Evolutionary conservation across 768 basidiomycete species (phyloP).

Genomic region (Lactifluus rugatus): DNA sequence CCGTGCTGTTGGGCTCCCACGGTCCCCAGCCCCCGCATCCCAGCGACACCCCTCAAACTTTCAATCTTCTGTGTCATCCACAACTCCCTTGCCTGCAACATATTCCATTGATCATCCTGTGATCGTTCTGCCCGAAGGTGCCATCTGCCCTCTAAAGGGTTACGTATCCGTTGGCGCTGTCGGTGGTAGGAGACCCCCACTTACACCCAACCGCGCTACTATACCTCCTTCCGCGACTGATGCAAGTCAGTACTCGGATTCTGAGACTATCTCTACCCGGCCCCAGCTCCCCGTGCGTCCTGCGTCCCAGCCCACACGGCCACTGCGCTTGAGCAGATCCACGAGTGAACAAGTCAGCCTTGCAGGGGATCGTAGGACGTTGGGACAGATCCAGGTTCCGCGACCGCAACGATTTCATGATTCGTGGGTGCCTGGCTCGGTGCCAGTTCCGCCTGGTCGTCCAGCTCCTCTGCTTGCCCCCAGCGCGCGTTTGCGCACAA

Average conservation of each 20-base stretch:
- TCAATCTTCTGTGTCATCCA: background rate
- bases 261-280: background rate
- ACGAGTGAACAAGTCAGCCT: background rate
- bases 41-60: background rate
- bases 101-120: background rate
- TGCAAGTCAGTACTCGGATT: constrained; percentile 8
- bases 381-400: background rate
- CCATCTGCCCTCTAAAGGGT: background rate
- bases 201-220: background rate
- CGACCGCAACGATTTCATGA: no score
- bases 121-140: background rate
- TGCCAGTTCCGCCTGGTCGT: background rate
- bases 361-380: background rate
- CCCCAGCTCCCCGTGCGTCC: background rate
- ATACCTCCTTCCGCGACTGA: background rate
- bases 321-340: background rate
- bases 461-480: background rate
- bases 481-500: background rate
- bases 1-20: constrained; percentile 8
- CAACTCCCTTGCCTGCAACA: background rate
- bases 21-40: constrained; percentile 15
- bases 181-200: background rate
- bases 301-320: background rate
- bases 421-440: background rate
- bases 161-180: constrained; percentile 7